Evolutionary conservation across 768 basidiomycete genomes (phyloP).

Genomic region (Pholiota molesta): DNA sequence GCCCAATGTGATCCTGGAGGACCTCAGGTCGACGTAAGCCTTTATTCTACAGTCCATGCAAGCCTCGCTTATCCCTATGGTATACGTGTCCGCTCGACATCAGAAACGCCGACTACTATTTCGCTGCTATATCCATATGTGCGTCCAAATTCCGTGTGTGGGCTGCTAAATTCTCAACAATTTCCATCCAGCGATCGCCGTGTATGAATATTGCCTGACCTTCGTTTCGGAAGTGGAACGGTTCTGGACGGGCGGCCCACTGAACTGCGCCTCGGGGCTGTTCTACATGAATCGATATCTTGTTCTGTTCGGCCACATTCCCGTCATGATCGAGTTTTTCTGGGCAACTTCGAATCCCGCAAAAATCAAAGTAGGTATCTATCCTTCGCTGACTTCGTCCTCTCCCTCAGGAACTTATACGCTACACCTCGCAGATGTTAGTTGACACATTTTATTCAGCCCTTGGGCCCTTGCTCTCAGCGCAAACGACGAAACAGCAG

Average conservation of each 20-base stretch:
- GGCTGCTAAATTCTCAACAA: not conserved
- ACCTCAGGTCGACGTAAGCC: slow-evolving; percentile 5
- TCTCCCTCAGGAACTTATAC: not conserved
- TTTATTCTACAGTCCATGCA: not conserved
- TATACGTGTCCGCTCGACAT: not conserved
- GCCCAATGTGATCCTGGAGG: slow-evolving; percentile 6
- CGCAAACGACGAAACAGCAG: not conserved
- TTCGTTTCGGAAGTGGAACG: slow-evolving; percentile 42
- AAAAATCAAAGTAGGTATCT: slow-evolving; percentile 29
- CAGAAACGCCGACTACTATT: slow-evolving; percentile 25
- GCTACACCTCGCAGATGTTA: slow-evolving; percentile 6
- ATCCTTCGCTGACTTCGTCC: not conserved
- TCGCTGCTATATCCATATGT: slow-evolving; percentile 31
- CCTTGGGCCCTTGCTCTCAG: too few species aligned
- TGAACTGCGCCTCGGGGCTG: slow-evolving; percentile 35
- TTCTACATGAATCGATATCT: slow-evolving; percentile 48
- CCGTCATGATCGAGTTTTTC: slow-evolving; percentile 37
- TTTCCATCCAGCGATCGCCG: slow-evolving; percentile 33
- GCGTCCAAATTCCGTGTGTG: slow-evolving; percentile 9
- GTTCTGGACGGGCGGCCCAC: slow-evolving; percentile 47
- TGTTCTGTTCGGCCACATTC: slow-evolving; percentile 39
- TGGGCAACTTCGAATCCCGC: slow-evolving; percentile 28
- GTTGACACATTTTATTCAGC: not conserved
- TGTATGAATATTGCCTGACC: slow-evolving; percentile 52
- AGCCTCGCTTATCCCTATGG: not conserved